Conservation (phyloP, 768 basidiomycete genomes). For the Daedalea quercina region DNA sequence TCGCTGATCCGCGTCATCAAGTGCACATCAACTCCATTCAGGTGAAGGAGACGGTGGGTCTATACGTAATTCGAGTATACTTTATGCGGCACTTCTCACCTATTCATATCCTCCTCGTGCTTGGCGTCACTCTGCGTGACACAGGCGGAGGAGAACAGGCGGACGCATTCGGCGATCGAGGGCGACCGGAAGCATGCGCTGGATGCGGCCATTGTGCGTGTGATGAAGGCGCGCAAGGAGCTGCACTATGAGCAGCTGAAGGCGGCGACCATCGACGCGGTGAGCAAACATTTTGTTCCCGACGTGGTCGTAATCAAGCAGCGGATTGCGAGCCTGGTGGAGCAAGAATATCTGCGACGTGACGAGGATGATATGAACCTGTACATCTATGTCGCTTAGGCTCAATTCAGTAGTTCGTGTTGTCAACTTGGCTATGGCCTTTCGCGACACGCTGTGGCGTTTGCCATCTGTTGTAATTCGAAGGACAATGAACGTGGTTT, state of each 20-base stretch:
- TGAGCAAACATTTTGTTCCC: constrained; percentile 84
- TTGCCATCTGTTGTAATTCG: too few relatives aligned
- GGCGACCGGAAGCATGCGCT: constrained; percentile 80
- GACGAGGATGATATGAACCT: constrained; percentile 64
- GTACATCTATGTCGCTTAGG: constrained; percentile 75
- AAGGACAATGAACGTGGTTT: too few relatives aligned
- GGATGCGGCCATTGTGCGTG: constrained; percentile 92
- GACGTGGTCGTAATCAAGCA: constrained; percentile 82
- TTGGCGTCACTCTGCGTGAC: not conserved
- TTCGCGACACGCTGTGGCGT: too few relatives aligned
- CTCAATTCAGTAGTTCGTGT: not conserved
- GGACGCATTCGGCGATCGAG: constrained; percentile 80
- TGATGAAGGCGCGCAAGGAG: constrained; percentile 93
- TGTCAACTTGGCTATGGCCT: too few relatives aligned
- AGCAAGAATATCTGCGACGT: constrained; percentile 79
- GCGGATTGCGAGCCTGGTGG: constrained; percentile 75
- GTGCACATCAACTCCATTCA: constrained; percentile 96
- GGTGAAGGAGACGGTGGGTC: constrained; percentile 83
- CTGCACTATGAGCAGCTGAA: constrained; percentile 74
- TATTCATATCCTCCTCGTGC: not conserved
- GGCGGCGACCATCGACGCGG: constrained; percentile 77
- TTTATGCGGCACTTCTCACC: not conserved
- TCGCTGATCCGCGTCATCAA: constrained; percentile 69
- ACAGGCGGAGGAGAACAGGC: constrained; percentile 82
- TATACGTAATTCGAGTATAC: constrained; percentile 1